Conservation (phyloP, 1,284 basidiomycete species). For the Rhodotorula sp. region DNA sequence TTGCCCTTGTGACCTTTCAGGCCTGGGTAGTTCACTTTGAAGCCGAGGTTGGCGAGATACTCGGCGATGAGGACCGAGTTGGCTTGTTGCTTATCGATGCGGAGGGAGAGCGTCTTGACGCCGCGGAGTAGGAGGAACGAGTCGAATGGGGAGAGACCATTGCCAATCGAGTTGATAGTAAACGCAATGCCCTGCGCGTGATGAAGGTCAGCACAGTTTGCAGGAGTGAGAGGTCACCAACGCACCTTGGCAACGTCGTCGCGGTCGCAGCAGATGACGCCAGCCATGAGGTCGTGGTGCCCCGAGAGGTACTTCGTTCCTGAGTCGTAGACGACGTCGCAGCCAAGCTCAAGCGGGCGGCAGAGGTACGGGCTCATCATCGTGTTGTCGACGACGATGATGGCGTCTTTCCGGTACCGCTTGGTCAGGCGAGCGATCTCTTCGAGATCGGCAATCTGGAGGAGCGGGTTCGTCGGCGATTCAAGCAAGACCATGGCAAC, state of each 20-base stretch:
- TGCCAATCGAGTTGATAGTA: conserved; percentile 95
- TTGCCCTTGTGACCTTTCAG: conserved; percentile 77
- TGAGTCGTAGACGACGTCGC: conserved; percentile 96
- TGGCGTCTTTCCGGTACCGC: conserved; percentile 68
- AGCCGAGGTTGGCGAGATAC: conserved; percentile 82
- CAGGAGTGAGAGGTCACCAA: not conserved
- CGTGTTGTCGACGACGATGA: conserved; percentile 95
- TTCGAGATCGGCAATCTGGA: conserved; percentile 91
- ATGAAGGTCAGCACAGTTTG: not conserved
- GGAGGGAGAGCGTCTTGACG: conserved; percentile 92
- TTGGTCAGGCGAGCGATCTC: conserved; percentile 77
- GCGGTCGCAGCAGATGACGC: conserved; percentile 84
- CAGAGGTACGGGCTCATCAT: conserved; percentile 99
- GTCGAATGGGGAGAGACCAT: conserved; percentile 91
- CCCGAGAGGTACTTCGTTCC: conserved; percentile 97
- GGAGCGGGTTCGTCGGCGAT: conserved; percentile 93
- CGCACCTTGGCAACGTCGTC: conserved; percentile 82
- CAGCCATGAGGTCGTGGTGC: conserved; percentile 99
- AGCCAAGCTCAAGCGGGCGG: conserved; percentile 90
- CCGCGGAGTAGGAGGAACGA: conserved; percentile 94
- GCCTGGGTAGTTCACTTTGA: conserved; percentile 92
- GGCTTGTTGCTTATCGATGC: conserved; percentile 91
- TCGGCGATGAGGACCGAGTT: conserved; percentile 80
- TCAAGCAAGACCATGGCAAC: conserved; percentile 88
- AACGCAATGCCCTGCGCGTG: conserved; percentile 75